A percentile compares a stretch with the other conserved stretches of the same genome.
phyloP scores from a whole-genome alignment of 1,284 basidiomycete genomes.

The Ustilago trichophora region DNA sequence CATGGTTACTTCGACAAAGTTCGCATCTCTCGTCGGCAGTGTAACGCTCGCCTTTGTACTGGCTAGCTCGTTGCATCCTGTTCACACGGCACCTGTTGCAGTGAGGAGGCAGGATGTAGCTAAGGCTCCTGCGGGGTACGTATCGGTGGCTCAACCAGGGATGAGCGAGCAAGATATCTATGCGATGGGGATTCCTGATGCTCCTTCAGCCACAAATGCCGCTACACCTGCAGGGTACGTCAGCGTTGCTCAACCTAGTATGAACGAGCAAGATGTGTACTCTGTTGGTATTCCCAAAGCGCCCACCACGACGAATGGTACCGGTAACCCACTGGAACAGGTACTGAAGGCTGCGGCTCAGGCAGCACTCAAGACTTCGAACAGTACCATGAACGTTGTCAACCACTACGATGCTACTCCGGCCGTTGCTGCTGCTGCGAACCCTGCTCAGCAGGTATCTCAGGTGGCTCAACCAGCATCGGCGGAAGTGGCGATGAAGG shows the following conservation, averaged over 20 bases:
- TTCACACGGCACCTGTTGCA: conserved; percentile 21
- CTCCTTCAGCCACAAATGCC: neutral
- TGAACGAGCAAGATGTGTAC: neutral
- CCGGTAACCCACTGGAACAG: conserved; percentile 1
- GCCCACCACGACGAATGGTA: too few relatives aligned
- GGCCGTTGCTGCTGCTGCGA: too few relatives aligned
- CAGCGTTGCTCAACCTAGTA: too few relatives aligned
- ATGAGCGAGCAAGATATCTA: conserved; percentile 42
- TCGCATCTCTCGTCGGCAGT: conserved; percentile 29
- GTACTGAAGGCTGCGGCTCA: conserved; percentile 14
- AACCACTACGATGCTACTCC: conserved; percentile 30
- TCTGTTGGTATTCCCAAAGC: too few relatives aligned
- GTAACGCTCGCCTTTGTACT: conserved; percentile 35
- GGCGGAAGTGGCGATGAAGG: conserved; percentile 19
- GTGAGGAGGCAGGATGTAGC: conserved; percentile 17
- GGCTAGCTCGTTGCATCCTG: conserved; percentile 23
- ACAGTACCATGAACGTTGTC: conserved; percentile 6
- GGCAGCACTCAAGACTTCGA: conserved; percentile 3
- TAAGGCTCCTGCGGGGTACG: conserved; percentile 19
- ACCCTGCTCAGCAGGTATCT: neutral
- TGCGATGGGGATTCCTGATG: conserved; percentile 23
- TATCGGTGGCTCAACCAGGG: conserved; percentile 34
- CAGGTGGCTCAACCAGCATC: conserved; percentile 6
- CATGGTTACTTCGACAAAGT: conserved; percentile 31
- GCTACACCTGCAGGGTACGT: too few relatives aligned